A percentile compares a stretch with the other conserved stretches of the same genome.
phyloP scores from a whole-genome alignment of 1,284 basidiomycete species.

The Anthracocystis walkeri region DNA sequence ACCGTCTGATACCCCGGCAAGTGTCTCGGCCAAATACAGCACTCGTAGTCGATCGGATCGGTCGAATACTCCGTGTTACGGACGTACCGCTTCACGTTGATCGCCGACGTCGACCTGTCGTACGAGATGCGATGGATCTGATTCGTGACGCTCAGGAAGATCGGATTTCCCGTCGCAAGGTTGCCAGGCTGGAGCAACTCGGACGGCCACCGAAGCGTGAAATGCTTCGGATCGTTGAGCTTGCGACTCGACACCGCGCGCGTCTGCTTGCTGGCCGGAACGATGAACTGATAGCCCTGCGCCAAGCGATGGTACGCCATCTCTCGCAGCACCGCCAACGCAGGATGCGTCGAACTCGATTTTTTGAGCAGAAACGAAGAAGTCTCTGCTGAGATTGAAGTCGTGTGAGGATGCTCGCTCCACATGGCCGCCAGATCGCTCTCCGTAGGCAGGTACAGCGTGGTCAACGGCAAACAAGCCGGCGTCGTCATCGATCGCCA shows the following conservation, averaged over 20 bases:
- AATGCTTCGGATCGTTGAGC: slow-evolving; percentile 50
- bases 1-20: slow-evolving; percentile 87
- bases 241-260: slow-evolving; percentile 41
- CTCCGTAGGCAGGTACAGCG: slow-evolving; percentile 74
- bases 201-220: slow-evolving; percentile 60
- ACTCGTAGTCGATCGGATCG: slow-evolving; percentile 81
- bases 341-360: slow-evolving; percentile 77
- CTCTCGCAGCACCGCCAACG: slow-evolving; percentile 81
- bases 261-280: slow-evolving; percentile 45
- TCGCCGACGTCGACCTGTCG: slow-evolving; percentile 79
- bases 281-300: slow-evolving; percentile 96
- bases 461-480: slow-evolving; percentile 87
- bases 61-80: slow-evolving; percentile 77
- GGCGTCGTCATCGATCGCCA: slow-evolving; percentile 81
- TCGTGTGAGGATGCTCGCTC: slow-evolving; percentile 68
- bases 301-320: slow-evolving; percentile 92
- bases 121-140: slow-evolving; percentile 94
- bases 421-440: slow-evolving; percentile 62
- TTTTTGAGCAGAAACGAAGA: slow-evolving; percentile 66
- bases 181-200: slow-evolving; percentile 68
- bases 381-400: slow-evolving; percentile 64
- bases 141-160: slow-evolving; percentile 93
- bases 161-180: slow-evolving; percentile 72
- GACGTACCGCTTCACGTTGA: slow-evolving; percentile 88
- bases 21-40: slow-evolving; percentile 91